Conservation (phyloP, 345 rosid genomes). For the Brassica nigra region DNA sequence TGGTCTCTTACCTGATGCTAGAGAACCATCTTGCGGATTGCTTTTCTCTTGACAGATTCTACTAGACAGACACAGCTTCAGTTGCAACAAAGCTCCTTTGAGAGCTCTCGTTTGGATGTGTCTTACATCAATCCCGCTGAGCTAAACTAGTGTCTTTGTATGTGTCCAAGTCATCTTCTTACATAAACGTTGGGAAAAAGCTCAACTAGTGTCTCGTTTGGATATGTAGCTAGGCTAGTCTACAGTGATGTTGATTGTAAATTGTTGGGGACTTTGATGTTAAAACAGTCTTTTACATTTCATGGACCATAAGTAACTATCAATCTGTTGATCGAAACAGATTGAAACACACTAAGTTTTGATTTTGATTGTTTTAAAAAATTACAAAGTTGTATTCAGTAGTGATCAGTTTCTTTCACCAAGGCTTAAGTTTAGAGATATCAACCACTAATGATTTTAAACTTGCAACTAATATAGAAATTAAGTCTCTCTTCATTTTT, state of each 20-base stretch:
- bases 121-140: conserved; percentile 18
- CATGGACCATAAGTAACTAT: background rate
- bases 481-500: too few species aligned
- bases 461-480: background rate
- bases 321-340: background rate
- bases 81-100: conserved; percentile 40
- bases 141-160: conserved; percentile 32
- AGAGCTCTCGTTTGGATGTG: conserved; percentile 31
- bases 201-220: background rate
- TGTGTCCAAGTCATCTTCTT: conserved; percentile 33
- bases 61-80: conserved; percentile 35
- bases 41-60: conserved; percentile 41
- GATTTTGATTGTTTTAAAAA: background rate
- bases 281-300: background rate
- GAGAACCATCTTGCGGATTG: conserved; percentile 42
- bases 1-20: conserved; percentile 35
- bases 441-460: background rate
- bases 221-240: background rate
- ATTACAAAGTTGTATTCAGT: background rate
- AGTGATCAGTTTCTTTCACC: background rate
- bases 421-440: background rate
- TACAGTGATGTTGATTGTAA: background rate
- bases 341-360: background rate
- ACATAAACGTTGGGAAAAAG: conserved; percentile 23
- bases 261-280: background rate